Base-by-base conservation (phyloP, 805 yeast species). In the Candida pseudofarinosa region DNA sequence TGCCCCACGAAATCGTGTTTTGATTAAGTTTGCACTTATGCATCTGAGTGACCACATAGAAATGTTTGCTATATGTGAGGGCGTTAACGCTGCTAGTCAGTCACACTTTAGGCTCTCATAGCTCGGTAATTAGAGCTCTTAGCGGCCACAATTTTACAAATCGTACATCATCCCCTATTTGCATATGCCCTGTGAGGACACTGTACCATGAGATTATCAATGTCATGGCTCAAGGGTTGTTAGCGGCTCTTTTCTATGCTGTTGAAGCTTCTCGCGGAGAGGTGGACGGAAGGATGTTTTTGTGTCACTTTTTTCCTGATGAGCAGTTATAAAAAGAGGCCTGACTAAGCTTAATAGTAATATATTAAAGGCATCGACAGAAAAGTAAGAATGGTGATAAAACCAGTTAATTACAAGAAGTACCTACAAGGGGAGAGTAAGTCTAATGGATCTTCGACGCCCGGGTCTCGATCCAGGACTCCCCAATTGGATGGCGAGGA, bases 1-100 rank as follows among this genome's bases (percentile, higher is more conserved):
- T 78, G 40, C 93, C 95, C 0, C 74, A 79, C 31, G 91, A 86
- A 41, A 76, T 84, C 1, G 69, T 61, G 14, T 85, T 84, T 55
- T 83, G 58, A 55, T 7, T 10, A 7, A 10, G 10, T 23, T 7
- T 23, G 10, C 10, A 10, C 10, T 7, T 10, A 23, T 23, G 10
- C 10, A 6, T 23, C 28, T 7, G 28, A 6, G 10, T 23, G 28
- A 23, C 10, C 10, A 23, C 28, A 6, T 10, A 23, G 6, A 7
- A 7, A 23, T 23, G 28, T 23, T 23, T 23, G 28, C 28, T 23
- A 32, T 32, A 32, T 32, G 6, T 7, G 17, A 32, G 13, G 13
- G 5, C 17, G 7, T 32, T 16, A 37, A 8, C 13, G 30, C 8
- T 12, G 23, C 39, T 13, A 37, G 6, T 26, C 13, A 8, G 8